Conservation (phyloP, 2,329 filamentous ascomycete species). For the Calonectria crousiana region DNA sequence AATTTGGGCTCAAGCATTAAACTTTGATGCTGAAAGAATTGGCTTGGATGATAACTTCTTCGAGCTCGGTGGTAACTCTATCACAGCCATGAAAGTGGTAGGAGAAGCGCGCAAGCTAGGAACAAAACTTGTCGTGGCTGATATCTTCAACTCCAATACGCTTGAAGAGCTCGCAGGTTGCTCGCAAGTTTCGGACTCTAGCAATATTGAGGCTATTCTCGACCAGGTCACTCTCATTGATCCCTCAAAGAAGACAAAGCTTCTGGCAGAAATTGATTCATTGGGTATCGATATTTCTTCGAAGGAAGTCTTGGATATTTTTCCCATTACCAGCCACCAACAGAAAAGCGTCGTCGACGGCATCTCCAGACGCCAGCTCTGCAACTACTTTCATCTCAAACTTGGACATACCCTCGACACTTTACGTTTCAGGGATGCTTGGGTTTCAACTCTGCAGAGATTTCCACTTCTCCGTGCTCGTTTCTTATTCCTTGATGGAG, state of each 20-base stretch:
- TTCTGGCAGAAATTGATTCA: slow-evolving; percentile 15
- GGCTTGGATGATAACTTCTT: slow-evolving; percentile 46
- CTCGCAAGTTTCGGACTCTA: too few species aligned
- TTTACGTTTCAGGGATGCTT: slow-evolving; percentile 30
- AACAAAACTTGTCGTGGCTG: slow-evolving; percentile 15
- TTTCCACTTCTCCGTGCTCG: slow-evolving; percentile 38
- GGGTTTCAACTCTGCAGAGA: slow-evolving; percentile 22
- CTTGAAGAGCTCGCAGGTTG: not conserved
- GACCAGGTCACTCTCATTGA: slow-evolving; percentile 20
- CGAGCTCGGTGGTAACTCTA: slow-evolving; percentile 43
- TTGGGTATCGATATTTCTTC: slow-evolving; percentile 10
- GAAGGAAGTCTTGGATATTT: slow-evolving; percentile 21
- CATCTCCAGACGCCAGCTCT: slow-evolving; percentile 22
- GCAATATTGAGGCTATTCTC: slow-evolving; percentile 52
- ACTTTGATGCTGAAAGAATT: slow-evolving; percentile 37
- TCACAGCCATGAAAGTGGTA: slow-evolving; percentile 40
- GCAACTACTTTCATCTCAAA: slow-evolving; percentile 40
- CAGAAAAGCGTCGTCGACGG: slow-evolving; percentile 14
- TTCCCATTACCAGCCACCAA: slow-evolving; percentile 33
- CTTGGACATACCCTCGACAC: slow-evolving; percentile 30
- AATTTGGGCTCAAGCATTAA: slow-evolving; percentile 31
- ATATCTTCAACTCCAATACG: slow-evolving; percentile 20
- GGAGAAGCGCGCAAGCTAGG: slow-evolving; percentile 24
- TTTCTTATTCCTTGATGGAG: slow-evolving; percentile 31
- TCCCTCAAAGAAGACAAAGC: slow-evolving; percentile 3